A percentile compares a stretch with the other conserved stretches of the same genome.
phyloP scores from a whole-genome alignment of 106 monocot genomes.

The Dactylorhiza incarnata region DNA sequence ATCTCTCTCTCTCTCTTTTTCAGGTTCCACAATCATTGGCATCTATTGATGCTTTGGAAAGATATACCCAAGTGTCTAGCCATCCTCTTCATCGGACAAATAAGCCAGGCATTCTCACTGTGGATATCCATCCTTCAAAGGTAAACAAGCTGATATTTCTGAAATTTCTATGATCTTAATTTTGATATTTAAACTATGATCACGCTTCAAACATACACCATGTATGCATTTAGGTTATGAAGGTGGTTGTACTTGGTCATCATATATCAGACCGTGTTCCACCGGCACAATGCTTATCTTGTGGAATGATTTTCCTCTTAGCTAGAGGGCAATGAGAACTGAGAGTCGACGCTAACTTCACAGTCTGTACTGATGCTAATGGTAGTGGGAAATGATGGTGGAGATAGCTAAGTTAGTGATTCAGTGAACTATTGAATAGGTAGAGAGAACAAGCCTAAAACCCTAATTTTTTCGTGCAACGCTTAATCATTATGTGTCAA shows the following conservation, averaged over 20 bases:
- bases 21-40: conserved; percentile 62
- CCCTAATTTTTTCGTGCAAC: too few relatives aligned
- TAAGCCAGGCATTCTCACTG: conserved; percentile 85
- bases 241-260: not conserved
- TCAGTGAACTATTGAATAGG: too few relatives aligned
- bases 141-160: conserved; percentile 20
- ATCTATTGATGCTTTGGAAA: conserved; percentile 62
- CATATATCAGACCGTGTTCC: not conserved
- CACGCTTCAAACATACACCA: not conserved
- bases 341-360: too few relatives aligned
- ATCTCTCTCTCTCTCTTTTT: not conserved
- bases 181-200: not conserved
- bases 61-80: conserved; percentile 93
- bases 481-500: too few relatives aligned
- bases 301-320: not conserved
- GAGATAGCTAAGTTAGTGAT: too few relatives aligned
- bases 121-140: conserved; percentile 95
- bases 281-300: not conserved
- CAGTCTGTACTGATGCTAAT: too few relatives aligned
- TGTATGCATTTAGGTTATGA: not conserved
- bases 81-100: conserved; percentile 97
- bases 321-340: not conserved
- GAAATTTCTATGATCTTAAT: not conserved
- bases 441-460: too few relatives aligned
- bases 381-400: too few relatives aligned